Evolutionary conservation across 139 green algal genomes (phyloP), one percentile per base, ranked within the genome.

Genomic region (Closterium sp.): DNA sequence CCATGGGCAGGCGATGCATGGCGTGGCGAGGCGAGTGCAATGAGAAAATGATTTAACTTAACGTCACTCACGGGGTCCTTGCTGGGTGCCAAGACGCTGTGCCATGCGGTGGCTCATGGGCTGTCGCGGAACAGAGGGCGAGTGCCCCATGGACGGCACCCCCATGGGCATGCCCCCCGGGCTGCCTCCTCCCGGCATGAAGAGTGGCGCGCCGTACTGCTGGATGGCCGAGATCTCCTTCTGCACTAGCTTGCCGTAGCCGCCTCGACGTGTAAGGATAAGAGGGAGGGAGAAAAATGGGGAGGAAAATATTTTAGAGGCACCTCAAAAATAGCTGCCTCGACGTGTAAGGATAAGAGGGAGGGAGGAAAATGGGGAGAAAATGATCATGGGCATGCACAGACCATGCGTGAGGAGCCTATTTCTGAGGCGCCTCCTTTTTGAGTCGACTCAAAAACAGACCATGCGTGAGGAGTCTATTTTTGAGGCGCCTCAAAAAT

Each of bases 231-330:
- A 25, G 16, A 92, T 31, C 83, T 92, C 89, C 23, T 90, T 69
- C 43, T 92, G 89, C 25, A 92, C 89, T 30, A 88, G 32, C 86
- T 92, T 92, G 85, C 89, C 89, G 33, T 92, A 92, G 1, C 30
- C 30, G 23, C 30, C n/a, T 86, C 30, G 30, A 9, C n/a, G 83
- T 32, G 83, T 12, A 86, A 23, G n/a, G 12, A 19, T 21, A 28
- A 34, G 31, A 23, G 28, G 8, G 30, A 33, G 21, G 43, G 55
- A 28, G 55, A 23, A 32, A 34, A 86, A 23, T 0, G 38, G 55
- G 55, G 10, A 76, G 12, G 55, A 28, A 4, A 34, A 28, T 9
- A 85, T 8, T n/a, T n/a, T n/a, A n/a, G n/a, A n/a, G n/a, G n/a
- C n/a, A n/a, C n/a, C n/a, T n/a, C n/a, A n/a, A n/a, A n/a, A n/a